Conservation (phyloP, 1,139 yeast species). For the Kluyveromyces sp. region DNA sequence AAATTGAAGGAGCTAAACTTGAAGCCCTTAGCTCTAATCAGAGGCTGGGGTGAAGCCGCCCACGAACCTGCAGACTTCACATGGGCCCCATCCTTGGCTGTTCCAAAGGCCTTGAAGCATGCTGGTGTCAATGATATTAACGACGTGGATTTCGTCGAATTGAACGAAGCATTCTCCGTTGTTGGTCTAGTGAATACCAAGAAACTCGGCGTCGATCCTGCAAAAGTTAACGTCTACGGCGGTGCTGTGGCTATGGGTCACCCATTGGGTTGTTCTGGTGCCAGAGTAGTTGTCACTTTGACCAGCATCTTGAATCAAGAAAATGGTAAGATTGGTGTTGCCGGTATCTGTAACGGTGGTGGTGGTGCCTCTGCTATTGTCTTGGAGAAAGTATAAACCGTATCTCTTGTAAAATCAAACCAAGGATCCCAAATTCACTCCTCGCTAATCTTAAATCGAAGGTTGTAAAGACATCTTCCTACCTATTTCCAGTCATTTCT, state of each 20-base stretch:
- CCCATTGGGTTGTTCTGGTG: conserved; percentile 97
- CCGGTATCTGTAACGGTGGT: conserved; percentile 98
- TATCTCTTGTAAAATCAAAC: background rate
- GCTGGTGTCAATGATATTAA: conserved; percentile 53
- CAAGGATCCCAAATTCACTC: background rate
- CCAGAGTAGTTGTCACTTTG: conserved; percentile 85
- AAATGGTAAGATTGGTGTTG: conserved; percentile 84
- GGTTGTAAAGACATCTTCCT: too few relatives aligned
- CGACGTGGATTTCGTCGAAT: conserved; percentile 60
- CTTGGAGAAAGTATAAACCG: conserved; percentile 43
- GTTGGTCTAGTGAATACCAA: conserved; percentile 89
- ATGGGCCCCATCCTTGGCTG: conserved; percentile 86
- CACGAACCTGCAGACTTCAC: conserved; percentile 91
- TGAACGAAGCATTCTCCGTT: conserved; percentile 95
- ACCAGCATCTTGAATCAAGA: conserved; percentile 70
- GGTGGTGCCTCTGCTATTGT: conserved; percentile 94
- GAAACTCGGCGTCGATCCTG: conserved; percentile 54
- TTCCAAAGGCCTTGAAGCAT: conserved; percentile 90
- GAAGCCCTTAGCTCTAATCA: conserved; percentile 79
- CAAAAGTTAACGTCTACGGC: conserved; percentile 87
- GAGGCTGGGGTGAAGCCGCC: conserved; percentile 98
- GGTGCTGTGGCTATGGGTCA: conserved; percentile 98
- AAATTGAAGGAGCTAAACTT: conserved; percentile 79
- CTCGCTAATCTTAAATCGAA: background rate
- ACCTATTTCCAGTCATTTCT: background rate